Evolutionary conservation across 192 early-diverging fungal genomes (phyloP).

Genomic region (Gigaspora rosea): DNA sequence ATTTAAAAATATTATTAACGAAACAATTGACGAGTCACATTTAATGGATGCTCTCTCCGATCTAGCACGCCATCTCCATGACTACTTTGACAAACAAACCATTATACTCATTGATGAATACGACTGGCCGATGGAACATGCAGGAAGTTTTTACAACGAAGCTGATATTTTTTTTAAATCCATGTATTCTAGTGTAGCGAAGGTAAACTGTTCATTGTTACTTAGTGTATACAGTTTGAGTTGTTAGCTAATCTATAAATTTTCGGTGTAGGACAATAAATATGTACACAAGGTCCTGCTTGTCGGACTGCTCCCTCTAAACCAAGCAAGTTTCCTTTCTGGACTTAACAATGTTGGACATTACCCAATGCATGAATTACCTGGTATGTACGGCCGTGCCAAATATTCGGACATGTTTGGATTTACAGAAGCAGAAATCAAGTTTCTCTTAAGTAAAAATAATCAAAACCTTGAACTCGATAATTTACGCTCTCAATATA

Average conservation of each 20-base stretch:
- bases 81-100: background rate
- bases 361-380: conserved; percentile 9
- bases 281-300: conserved; percentile 4
- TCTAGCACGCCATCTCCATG: background rate
- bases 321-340: conserved; percentile 18
- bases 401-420: background rate
- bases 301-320: conserved; percentile 1
- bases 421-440: conserved; percentile 14
- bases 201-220: conserved; percentile 2
- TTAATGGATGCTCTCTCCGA: background rate
- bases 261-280: background rate
- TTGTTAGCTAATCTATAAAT: background rate
- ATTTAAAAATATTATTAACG: background rate
- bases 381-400: background rate
- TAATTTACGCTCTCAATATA: background rate
- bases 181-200: conserved; percentile 26
- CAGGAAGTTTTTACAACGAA: background rate
- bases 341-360: background rate
- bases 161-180: background rate
- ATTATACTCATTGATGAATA: conserved; percentile 32
- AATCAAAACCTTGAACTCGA: background rate
- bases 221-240: no score
- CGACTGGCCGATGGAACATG: conserved; percentile 25
- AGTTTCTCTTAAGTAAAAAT: background rate
- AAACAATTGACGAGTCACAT: background rate